Conservation (phyloP, 768 basidiomycete genomes). For the Pleurotus eryngii region DNA sequence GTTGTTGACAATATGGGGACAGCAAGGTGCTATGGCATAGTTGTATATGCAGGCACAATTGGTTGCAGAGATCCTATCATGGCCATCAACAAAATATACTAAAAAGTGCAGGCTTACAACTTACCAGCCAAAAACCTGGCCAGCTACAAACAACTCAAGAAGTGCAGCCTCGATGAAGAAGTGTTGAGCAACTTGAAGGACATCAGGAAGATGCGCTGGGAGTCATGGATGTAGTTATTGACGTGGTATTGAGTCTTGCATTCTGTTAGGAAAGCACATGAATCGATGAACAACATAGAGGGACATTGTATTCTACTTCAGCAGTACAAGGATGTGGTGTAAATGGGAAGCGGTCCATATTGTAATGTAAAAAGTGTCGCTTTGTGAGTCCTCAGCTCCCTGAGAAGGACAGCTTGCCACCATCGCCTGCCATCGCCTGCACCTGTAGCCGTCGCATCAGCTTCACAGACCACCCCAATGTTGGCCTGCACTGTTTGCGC, state of each 20-base stretch:
- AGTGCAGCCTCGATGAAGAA: constrained; percentile 22
- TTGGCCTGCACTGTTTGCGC: no score
- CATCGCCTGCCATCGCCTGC: not conserved
- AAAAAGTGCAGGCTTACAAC: no score
- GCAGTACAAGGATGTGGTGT: constrained; percentile 23
- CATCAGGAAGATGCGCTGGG: constrained; percentile 16
- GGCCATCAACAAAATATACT: not conserved
- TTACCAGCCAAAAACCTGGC: constrained; percentile 17
- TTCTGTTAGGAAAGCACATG: constrained; percentile 6
- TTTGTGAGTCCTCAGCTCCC: constrained; percentile 5
- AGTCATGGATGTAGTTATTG: constrained; percentile 19
- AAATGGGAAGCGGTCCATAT: constrained; percentile 19
- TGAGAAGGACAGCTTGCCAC: not conserved
- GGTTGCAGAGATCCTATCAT: constrained; percentile 16
- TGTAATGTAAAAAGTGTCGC: constrained; percentile 18
- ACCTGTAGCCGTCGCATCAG: not conserved
- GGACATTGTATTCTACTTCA: not conserved
- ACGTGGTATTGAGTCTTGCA: constrained; percentile 24
- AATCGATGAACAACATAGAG: not conserved
- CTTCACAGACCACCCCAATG: no score
- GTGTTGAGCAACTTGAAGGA: constrained; percentile 26
- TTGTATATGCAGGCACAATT: constrained; percentile 22
- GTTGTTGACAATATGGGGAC: constrained; percentile 4
- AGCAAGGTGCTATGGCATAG: constrained; percentile 4
- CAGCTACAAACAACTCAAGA: constrained; percentile 14